phyloP scores from a whole-genome alignment of 2,329 filamentous ascomycete genomes.

The Colletotrichum tropicicola region DNA sequence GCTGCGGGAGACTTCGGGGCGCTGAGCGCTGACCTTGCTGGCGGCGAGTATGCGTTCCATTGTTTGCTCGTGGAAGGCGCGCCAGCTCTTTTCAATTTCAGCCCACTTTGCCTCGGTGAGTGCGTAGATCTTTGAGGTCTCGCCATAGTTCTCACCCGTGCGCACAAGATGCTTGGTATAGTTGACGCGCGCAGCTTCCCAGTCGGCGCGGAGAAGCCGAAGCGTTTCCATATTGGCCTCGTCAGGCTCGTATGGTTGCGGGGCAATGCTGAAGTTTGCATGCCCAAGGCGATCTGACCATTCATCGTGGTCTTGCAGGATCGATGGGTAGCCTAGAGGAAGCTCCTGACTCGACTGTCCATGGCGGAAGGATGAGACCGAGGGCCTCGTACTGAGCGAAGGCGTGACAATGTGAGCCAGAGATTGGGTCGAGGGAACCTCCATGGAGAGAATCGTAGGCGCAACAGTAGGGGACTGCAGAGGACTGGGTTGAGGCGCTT shows the following conservation, averaged over 20 bases:
- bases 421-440: slow-evolving; percentile 51
- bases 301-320: slow-evolving; percentile 76
- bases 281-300: slow-evolving; percentile 90
- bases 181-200: slow-evolving; percentile 84
- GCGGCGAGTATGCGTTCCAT: slow-evolving; percentile 58
- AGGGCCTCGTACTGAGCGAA: slow-evolving; percentile 71
- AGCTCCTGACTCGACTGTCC: slow-evolving; percentile 47
- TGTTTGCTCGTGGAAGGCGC: slow-evolving; percentile 72
- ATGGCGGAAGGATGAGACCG: slow-evolving; percentile 67
- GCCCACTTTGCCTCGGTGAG: slow-evolving; percentile 92
- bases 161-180: slow-evolving; percentile 90
- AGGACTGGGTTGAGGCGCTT: slow-evolving; percentile 76
- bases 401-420: slow-evolving; percentile 65
- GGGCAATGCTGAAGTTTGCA: slow-evolving; percentile 90
- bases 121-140: slow-evolving; percentile 87
- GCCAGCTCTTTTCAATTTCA: slow-evolving; percentile 80
- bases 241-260: slow-evolving; percentile 80
- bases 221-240: slow-evolving; percentile 64
- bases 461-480: slow-evolving; percentile 85
- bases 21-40: slow-evolving; percentile 42
- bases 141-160: slow-evolving; percentile 89
- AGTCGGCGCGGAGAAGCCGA: slow-evolving; percentile 76
- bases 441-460: slow-evolving; percentile 55
- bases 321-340: slow-evolving; percentile 67
- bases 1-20: slow-evolving; percentile 43